phyloP scores from a whole-genome alignment of 331 rosid species.

The Malus hybrid region DNA sequence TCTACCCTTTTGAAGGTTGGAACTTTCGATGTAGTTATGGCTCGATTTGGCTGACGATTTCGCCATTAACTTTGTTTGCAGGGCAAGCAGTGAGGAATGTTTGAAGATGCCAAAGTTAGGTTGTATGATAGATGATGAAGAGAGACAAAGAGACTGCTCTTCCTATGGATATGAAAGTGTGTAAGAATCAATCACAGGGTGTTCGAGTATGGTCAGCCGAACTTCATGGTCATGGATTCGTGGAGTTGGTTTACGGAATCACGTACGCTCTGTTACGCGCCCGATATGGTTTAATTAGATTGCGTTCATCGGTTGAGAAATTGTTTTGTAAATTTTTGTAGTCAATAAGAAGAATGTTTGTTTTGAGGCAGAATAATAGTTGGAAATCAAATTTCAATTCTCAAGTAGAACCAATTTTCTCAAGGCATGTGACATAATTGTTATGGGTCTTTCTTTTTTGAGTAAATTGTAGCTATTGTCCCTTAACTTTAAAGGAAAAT shows the following conservation, averaged over 20 bases:
- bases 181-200: neutral
- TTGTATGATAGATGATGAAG: conserved; percentile 12
- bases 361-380: conserved; percentile 9
- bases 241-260: conserved; percentile 13
- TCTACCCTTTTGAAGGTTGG: neutral
- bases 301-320: conserved; percentile 5
- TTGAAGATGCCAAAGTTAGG: conserved; percentile 7
- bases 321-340: conserved; percentile 1
- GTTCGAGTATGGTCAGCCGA: neutral
- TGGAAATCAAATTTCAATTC: neutral
- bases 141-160: neutral
- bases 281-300: conserved; percentile 5
- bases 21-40: neutral
- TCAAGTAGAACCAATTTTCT: too few species aligned
- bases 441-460: too few species aligned
- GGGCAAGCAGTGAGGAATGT: conserved; percentile 44
- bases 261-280: neutral
- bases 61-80: conserved; percentile 25
- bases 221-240: conserved; percentile 5
- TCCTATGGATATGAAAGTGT: neutral
- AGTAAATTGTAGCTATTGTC: too few species aligned
- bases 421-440: too few species aligned
- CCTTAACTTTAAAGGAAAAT: too few species aligned
- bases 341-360: conserved; percentile 2
- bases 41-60: conserved; percentile 8